Conservation (phyloP, 192 early-diverging fungal genomes). For the Gryganskiella cystojenkinii region DNA sequence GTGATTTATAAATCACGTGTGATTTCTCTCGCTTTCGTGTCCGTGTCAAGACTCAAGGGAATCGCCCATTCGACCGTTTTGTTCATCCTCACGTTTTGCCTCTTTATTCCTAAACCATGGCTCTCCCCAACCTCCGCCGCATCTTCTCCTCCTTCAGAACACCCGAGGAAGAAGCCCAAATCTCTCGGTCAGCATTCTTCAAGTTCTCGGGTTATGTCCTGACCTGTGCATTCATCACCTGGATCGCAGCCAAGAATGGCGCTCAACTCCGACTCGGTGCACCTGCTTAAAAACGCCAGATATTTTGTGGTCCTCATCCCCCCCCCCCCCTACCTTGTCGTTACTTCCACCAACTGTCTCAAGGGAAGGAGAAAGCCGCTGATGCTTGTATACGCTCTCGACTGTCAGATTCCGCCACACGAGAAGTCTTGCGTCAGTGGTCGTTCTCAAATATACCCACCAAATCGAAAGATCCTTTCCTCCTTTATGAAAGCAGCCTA, state of each 20-base stretch:
- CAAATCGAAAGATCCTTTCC: not conserved
- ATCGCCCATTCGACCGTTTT: no score
- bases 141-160: conserved; percentile 68
- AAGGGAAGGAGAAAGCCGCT: not conserved
- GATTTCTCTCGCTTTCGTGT: no score
- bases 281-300: not conserved
- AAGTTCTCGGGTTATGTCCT: conserved; percentile 69
- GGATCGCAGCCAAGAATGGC: conserved; percentile 43
- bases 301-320: not conserved
- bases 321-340: not conserved
- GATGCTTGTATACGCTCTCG: no score
- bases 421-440: no score
- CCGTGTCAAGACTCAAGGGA: no score
- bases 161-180: conserved; percentile 68
- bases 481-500: not conserved
- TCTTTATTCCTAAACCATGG: conserved; percentile 35
- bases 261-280: conserved; percentile 31
- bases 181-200: conserved; percentile 68
- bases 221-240: conserved; percentile 68
- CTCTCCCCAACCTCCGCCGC: conserved; percentile 65
- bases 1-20: not conserved
- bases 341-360: not conserved
- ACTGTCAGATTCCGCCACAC: not conserved
- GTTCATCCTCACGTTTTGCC: no score
- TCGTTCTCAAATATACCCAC: not conserved